phyloP scores from a whole-genome alignment of 2,329 filamentous ascomycete genomes.

The Alternaria brassicicola region DNA sequence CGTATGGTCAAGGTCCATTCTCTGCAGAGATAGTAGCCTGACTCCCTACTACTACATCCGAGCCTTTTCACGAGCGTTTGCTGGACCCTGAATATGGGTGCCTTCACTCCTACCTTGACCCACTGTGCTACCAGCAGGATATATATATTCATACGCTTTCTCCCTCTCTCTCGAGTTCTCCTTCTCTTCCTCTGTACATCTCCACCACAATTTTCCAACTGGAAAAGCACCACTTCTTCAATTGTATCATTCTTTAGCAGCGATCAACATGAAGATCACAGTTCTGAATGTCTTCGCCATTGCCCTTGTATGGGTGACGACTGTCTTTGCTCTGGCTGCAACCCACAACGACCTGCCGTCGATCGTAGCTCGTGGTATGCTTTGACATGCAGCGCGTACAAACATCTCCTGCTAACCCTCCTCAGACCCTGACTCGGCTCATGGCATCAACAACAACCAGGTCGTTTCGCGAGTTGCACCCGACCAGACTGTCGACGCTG shows the following conservation, averaged over 20 bases:
- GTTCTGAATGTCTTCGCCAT: background rate
- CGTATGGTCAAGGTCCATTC: background rate
- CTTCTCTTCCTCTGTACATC: background rate
- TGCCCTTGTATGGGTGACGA: background rate
- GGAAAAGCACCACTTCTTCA: background rate
- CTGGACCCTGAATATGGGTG: background rate
- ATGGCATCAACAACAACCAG: background rate
- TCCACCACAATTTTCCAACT: background rate
- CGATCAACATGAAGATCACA: background rate
- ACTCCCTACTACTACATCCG: background rate
- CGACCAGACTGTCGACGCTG: background rate
- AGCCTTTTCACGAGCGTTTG: background rate
- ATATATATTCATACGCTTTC: background rate
- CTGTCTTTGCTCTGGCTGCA: background rate
- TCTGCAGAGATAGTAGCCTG: background rate
- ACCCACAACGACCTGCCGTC: background rate
- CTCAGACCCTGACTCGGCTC: background rate
- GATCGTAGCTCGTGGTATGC: background rate
- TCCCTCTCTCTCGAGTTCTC: background rate
- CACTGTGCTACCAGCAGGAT: background rate
- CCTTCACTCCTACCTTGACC: background rate
- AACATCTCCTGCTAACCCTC: background rate
- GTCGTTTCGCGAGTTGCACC: background rate
- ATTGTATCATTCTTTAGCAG: background rate
- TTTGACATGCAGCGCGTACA: background rate